These are phyloP conservation scores for Erigeron philadelphicus DNA, from an alignment of 140 eudicot genomes.

Conservation along the genomic window DNA sequence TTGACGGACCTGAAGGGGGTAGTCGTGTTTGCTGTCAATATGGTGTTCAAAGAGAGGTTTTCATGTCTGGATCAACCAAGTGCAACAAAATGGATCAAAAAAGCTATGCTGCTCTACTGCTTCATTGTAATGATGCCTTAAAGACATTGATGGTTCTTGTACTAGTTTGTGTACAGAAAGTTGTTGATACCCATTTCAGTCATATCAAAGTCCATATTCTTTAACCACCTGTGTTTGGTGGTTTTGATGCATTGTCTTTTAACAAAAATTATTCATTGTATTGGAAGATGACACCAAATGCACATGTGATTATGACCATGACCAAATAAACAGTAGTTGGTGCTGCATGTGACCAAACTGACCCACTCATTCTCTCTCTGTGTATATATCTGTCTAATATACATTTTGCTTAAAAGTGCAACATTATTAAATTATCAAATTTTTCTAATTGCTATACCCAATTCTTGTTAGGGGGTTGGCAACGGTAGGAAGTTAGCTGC, in stretches of 20 bases:
- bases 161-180: too few relatives aligned
- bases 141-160: too few relatives aligned
- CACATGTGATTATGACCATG: conserved; percentile 7
- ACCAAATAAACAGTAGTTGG: conserved; percentile 17
- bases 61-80: background rate
- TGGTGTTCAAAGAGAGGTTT: background rate
- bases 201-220: too few relatives aligned
- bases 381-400: background rate
- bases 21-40: background rate
- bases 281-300: conserved; percentile 26
- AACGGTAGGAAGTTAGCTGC: too few relatives aligned
- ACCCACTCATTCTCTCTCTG: conserved; percentile 22
- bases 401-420: background rate
- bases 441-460: too few relatives aligned
- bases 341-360: conserved; percentile 25
- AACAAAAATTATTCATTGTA: conserved; percentile 5
- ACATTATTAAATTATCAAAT: too few relatives aligned
- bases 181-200: too few relatives aligned
- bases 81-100: background rate
- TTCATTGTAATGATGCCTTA: too few relatives aligned
- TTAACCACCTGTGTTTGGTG: too few relatives aligned
- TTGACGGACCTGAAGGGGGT: background rate
- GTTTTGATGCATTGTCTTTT: too few relatives aligned
- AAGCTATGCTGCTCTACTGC: background rate
- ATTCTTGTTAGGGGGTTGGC: too few relatives aligned